Conservation (phyloP, 164 flowering plant species). For the Nymphaea colorata region DNA sequence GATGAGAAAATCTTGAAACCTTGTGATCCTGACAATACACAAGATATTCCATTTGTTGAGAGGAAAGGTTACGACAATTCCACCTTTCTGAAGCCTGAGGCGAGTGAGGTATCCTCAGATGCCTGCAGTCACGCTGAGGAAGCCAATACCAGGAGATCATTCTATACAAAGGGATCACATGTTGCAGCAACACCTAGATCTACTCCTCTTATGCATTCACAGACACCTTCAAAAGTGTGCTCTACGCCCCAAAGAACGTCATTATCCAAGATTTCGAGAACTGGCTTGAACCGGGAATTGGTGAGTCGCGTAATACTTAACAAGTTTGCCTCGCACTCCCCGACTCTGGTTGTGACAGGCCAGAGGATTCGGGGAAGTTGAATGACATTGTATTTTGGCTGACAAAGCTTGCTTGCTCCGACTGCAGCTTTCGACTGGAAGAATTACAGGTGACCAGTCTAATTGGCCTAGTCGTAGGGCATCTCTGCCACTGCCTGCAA, state of each 20-base stretch:
- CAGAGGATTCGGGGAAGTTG: no score
- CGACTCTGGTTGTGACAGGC: no score
- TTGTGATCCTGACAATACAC: constrained; percentile 46
- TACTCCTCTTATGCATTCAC: not conserved
- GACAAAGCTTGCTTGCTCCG: not conserved
- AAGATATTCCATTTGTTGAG: constrained; percentile 35
- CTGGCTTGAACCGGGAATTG: not conserved
- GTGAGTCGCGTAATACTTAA: no score
- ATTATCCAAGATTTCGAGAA: not conserved
- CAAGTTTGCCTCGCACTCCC: no score
- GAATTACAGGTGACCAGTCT: constrained; percentile 33
- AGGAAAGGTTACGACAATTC: constrained; percentile 23
- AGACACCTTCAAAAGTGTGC: not conserved
- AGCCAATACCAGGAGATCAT: not conserved
- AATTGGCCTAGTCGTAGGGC: constrained; percentile 36
- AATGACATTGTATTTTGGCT: no score
- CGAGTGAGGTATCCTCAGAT: constrained; percentile 27
- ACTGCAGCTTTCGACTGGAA: constrained; percentile 45
- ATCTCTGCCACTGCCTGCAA: constrained; percentile 57
- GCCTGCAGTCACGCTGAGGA: not conserved
- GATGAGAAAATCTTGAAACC: constrained; percentile 63
- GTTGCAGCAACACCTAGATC: not conserved
- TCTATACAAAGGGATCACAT: not conserved
- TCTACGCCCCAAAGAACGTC: not conserved
- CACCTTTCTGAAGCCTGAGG: constrained; percentile 20